These are phyloP conservation scores for Aspergillus novoparasiticus DNA, from an alignment of 2,329 filamentous ascomycete genomes.

Conservation along the genomic window DNA sequence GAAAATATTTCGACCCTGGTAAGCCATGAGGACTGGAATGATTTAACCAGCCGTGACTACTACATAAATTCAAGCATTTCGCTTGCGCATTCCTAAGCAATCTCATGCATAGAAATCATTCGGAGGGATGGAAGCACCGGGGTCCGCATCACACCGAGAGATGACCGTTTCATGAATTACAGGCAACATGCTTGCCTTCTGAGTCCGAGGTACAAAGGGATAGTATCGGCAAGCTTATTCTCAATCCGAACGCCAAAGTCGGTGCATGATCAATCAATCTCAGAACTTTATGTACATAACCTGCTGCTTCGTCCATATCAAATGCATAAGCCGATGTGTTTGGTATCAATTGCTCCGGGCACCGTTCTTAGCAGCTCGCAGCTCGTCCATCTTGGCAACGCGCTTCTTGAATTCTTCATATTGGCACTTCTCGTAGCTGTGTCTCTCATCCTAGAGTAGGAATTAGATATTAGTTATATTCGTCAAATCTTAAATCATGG, in stretches of 20 bases:
- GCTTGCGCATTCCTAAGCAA: not conserved
- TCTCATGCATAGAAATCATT: not conserved
- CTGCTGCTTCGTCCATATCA: conserved; percentile 31
- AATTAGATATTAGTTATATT: conserved; percentile 9
- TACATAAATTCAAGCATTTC: not conserved
- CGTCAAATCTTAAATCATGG: not conserved
- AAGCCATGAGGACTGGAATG: not conserved
- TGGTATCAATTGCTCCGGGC: conserved; percentile 74
- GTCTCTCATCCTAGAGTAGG: conserved; percentile 78
- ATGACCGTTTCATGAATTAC: not conserved
- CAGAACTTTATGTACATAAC: conserved; percentile 45
- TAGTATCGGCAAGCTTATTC: conserved; percentile 16
- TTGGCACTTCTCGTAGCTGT: conserved; percentile 99
- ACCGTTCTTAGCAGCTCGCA: conserved; percentile 81
- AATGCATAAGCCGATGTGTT: conserved; percentile 26
- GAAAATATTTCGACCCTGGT: not conserved
- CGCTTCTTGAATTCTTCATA: conserved; percentile 99
- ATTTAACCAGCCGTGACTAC: not conserved
- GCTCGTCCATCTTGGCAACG: conserved; percentile 97
- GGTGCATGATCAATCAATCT: conserved; percentile 38
- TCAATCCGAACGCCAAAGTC: conserved; percentile 39
- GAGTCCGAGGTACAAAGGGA: conserved; percentile 2
- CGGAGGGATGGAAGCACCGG: not conserved
- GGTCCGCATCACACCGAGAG: not conserved
- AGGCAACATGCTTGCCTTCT: not conserved